These are phyloP conservation scores for Pichia cephalocereana DNA, from an alignment of 805 yeast species.

Conservation along the genomic window DNA sequence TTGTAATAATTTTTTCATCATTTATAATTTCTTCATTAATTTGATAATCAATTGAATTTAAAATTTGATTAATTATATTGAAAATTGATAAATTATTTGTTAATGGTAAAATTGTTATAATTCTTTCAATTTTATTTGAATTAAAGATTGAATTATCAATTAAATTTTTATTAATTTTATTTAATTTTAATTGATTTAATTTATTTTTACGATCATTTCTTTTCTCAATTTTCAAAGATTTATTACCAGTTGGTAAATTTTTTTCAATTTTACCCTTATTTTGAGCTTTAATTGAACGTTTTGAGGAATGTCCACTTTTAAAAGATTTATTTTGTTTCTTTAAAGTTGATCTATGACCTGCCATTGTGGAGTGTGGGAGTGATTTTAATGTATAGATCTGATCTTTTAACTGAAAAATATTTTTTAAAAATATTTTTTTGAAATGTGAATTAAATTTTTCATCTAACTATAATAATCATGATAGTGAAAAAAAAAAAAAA, in stretches of 20 bases:
- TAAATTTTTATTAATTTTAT: slow-evolving; percentile 55
- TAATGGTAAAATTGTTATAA: slow-evolving; percentile 72
- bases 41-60: slow-evolving; percentile 27
- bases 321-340: slow-evolving; percentile 84
- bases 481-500: no score
- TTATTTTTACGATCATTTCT: slow-evolving; percentile 66
- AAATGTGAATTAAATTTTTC: no score
- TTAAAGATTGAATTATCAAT: slow-evolving; percentile 58
- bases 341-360: slow-evolving; percentile 76
- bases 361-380: slow-evolving; percentile 31
- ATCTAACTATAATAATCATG: no score
- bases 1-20: slow-evolving; percentile 40
- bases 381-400: not conserved
- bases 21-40: slow-evolving; percentile 24
- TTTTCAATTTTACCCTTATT: slow-evolving; percentile 86
- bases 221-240: slow-evolving; percentile 30
- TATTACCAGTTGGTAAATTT: slow-evolving; percentile 24
- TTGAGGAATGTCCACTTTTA: slow-evolving; percentile 86
- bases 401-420: no score
- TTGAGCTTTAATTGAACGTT: slow-evolving; percentile 73
- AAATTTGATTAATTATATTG: slow-evolving; percentile 43
- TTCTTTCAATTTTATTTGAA: slow-evolving; percentile 66
- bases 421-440: no score
- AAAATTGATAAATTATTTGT: slow-evolving; percentile 57
- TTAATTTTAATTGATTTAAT: slow-evolving; percentile 66